Base-by-base conservation (phyloP, 2,329 filamentous ascomycete genomes). In the Trematosphaeria pertusa region DNA sequence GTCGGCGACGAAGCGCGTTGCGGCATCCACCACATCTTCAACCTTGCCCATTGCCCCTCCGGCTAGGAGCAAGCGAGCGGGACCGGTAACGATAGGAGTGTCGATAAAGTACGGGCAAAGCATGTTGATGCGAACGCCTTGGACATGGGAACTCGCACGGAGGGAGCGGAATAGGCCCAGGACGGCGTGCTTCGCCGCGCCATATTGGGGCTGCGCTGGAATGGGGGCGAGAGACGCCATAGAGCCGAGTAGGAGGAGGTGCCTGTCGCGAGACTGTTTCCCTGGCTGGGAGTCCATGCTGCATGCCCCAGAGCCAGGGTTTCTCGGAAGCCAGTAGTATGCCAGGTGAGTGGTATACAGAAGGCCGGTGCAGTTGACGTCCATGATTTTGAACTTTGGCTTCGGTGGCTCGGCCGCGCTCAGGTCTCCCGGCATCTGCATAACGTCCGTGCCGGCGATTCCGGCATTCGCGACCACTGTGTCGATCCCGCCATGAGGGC, bases 391-490 rank as follows among this genome's bases (percentile, higher is more conserved):
- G 34, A 85, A 76, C 46, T 73, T 70, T 1, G 84, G 84, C 45
- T 75, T 64, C 1, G 73, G 73, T 3, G 79, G 79, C 42, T 75
- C 73, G 5, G 79, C 74, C 14, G 65, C 65, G 46, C 75, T 71
- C 30, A 79, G 69, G 46, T 74, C 69, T 18, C 51, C 54, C 0
- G 81, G 81, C 34, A 65, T 54, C 62, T 84, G 81, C 50, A 86
- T 79, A 4, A 48, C 33, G 22, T 64, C 62, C 1, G 19, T 21
- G 28, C 78, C 76, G 32, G 77, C 74, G 54, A 88, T 81, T 36
- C 86, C 87, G 0, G 86, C 86, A 61, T 87, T 87, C 50, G 85
- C 84, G 35, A 88, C 82, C 4, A 87, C 84, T 15, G 78, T 74
- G 66, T 88, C 84, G 52, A 88, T 79, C 10, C 78, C 78, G 12